These are phyloP conservation scores for Tricholoma saponaceum DNA, from an alignment of 768 basidiomycete genomes.

Conservation along the genomic window DNA sequence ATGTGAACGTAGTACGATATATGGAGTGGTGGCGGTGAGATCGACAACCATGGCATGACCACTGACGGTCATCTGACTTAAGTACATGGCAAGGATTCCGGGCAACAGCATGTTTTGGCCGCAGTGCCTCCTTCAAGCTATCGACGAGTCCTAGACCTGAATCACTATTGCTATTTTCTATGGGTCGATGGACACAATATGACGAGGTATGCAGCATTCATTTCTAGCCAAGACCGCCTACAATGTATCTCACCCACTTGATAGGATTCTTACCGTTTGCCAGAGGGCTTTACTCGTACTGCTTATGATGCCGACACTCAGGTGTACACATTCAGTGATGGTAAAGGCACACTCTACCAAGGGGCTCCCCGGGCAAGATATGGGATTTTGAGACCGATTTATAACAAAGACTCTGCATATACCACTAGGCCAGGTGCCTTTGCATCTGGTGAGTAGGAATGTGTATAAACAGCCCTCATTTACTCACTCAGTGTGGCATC, in stretches of 20 bases:
- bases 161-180: no score
- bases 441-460: slow-evolving; percentile 18
- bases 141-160: no score
- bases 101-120: no score
- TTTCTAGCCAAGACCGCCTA: background rate
- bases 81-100: no score
- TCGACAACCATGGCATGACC: no score
- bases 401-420: slow-evolving; percentile 12
- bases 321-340: slow-evolving; percentile 48
- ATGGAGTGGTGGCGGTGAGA: no score
- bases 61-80: no score
- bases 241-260: background rate
- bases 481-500: background rate
- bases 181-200: slow-evolving; percentile 29
- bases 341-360: slow-evolving; percentile 38
- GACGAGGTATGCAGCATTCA: slow-evolving; percentile 28
- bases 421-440: slow-evolving; percentile 20
- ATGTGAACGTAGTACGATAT: no score
- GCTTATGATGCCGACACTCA: slow-evolving; percentile 51
- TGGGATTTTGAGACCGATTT: slow-evolving; percentile 37
- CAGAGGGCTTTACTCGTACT: slow-evolving; percentile 45
- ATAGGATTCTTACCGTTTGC: slow-evolving; percentile 37
- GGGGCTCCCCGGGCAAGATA: slow-evolving; percentile 42
- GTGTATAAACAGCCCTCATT: background rate
- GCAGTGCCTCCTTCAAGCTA: no score